These are phyloP conservation scores for Litchi chinensis DNA, from an alignment of 345 rosid species.

Conservation along the genomic window DNA sequence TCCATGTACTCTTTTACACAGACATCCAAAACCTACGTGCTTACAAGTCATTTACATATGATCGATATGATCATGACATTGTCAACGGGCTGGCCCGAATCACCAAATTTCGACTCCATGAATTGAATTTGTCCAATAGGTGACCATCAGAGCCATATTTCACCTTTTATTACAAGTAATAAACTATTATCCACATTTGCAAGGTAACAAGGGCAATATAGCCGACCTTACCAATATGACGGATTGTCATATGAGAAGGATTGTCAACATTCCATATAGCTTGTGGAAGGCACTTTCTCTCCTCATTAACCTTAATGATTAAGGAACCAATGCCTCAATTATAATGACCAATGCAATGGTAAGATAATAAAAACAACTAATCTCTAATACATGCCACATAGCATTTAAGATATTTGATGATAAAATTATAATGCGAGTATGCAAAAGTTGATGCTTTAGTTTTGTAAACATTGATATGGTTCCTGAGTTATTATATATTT, in stretches of 20 bases:
- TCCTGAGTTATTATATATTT: neutral
- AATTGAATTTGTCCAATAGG: neutral
- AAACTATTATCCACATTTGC: neutral
- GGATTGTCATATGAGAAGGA: neutral
- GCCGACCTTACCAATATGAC: neutral
- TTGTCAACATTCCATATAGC: neutral
- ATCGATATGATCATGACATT: neutral
- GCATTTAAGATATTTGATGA: neutral
- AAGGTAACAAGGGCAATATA: neutral
- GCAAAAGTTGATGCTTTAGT: neutral
- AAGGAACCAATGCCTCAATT: neutral
- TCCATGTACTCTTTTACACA: neutral
- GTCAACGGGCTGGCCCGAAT: neutral
- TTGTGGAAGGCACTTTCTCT: neutral
- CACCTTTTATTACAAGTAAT: neutral
- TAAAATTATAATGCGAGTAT: neutral
- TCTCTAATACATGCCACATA: neutral
- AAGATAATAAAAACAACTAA: neutral
- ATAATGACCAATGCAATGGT: neutral
- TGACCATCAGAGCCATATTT: neutral
- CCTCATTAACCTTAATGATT: neutral
- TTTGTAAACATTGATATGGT: neutral
- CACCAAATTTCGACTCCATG: neutral
- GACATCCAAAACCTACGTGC: neutral
- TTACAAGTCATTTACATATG: neutral